Percentiles rank a stretch among this genome's conserved stretches.
phyloP scores from a whole-genome alignment of 2,329 filamentous ascomycete species.

The Penicillium sp. region DNA sequence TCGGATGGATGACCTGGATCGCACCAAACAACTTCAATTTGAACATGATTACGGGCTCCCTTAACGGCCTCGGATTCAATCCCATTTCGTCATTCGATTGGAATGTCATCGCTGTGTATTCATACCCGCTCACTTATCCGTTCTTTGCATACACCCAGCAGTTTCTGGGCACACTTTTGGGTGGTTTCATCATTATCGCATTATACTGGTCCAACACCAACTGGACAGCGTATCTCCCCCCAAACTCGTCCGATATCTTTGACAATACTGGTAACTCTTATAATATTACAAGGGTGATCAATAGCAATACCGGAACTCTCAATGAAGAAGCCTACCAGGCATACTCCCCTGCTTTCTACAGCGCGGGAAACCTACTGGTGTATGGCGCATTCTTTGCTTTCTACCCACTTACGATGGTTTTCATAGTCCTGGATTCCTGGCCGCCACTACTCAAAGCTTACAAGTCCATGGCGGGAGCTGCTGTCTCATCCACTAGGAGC shows the following conservation, averaged over 20 bases:
- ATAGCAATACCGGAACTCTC: neutral
- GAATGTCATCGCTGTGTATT: neutral
- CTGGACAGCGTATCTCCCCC: neutral
- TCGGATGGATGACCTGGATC: slow-evolving; percentile 59
- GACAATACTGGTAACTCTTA: neutral
- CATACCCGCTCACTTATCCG: neutral
- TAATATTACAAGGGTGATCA: neutral
- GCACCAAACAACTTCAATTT: slow-evolving; percentile 32
- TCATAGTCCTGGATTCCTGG: neutral
- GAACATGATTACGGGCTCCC: neutral
- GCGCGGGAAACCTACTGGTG: neutral
- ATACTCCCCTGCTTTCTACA: neutral
- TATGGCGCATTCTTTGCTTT: neutral
- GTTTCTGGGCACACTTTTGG: neutral
- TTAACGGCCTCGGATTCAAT: neutral
- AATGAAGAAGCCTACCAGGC: neutral
- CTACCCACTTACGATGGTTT: neutral
- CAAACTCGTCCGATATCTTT: neutral
- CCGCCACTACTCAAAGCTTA: neutral
- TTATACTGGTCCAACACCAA: neutral
- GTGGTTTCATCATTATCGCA: neutral
- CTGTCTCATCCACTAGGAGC: neutral
- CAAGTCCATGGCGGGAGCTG: neutral
- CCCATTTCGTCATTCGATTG: neutral
- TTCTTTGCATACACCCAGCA: neutral